These are phyloP conservation scores for Cerioporus squamosus DNA, from an alignment of 1,284 basidiomycete species.

Conservation along the genomic window DNA sequence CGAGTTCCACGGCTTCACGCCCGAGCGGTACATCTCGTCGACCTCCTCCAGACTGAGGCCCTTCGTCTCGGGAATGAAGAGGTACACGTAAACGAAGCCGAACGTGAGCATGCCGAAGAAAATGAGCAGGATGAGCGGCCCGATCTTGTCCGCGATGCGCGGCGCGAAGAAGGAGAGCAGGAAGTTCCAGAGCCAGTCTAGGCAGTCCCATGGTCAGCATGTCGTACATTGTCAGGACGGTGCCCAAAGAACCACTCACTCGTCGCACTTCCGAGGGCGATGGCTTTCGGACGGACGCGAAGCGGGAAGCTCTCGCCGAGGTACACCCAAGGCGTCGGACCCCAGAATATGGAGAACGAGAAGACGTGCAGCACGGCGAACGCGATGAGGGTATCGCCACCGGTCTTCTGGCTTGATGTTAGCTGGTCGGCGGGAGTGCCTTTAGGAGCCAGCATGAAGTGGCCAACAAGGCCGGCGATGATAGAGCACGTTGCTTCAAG, in stretches of 20 bases:
- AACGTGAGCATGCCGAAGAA: constrained; percentile 79
- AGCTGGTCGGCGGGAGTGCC: constrained; percentile 51
- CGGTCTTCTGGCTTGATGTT: constrained; percentile 54
- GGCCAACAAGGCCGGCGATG: constrained; percentile 75
- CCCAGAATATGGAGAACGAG: constrained; percentile 76
- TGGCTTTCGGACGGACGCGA: constrained; percentile 76
- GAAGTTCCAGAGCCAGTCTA: constrained; percentile 75
- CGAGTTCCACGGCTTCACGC: constrained; percentile 70
- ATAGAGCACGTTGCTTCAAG: constrained; percentile 66
- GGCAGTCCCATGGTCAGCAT: constrained; percentile 19
- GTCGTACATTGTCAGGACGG: neutral
- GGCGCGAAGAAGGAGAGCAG: constrained; percentile 74
- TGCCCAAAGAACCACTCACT: constrained; percentile 37
- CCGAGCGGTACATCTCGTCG: constrained; percentile 73
- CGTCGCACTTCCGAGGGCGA: constrained; percentile 69
- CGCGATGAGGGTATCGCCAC: constrained; percentile 70
- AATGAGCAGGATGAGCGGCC: constrained; percentile 75
- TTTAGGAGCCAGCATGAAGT: constrained; percentile 64
- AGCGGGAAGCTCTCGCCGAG: constrained; percentile 71
- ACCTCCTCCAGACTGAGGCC: constrained; percentile 79
- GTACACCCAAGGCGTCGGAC: constrained; percentile 63
- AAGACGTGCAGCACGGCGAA: constrained; percentile 82
- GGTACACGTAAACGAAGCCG: constrained; percentile 68
- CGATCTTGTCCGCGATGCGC: constrained; percentile 68
- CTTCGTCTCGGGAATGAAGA: constrained; percentile 80